Conservation (phyloP, 225 moss, liverwort and hornwort genomes). For the Straminergon stramineum region DNA sequence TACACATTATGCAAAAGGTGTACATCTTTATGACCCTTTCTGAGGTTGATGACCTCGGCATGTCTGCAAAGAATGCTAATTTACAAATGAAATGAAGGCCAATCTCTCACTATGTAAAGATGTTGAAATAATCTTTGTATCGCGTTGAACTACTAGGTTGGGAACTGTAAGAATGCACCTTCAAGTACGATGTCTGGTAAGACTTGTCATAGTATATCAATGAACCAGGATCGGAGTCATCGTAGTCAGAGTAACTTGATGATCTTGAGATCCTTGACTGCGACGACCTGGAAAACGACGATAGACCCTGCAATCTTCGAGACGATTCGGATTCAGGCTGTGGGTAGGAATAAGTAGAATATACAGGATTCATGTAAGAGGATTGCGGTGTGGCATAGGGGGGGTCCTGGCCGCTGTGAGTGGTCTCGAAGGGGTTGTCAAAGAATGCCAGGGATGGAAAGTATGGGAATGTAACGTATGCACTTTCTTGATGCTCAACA, state of each 20-base stretch:
- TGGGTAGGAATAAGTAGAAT: conserved; percentile 19
- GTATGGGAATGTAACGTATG: conserved; percentile 40
- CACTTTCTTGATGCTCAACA: conserved; percentile 13
- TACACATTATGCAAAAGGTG: background rate
- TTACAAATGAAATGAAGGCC: background rate
- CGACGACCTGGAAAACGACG: conserved; percentile 7
- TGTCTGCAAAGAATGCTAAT: background rate
- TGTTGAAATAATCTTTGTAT: conserved; percentile 33
- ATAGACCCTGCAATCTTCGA: background rate
- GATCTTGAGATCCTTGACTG: conserved; percentile 4
- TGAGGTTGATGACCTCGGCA: background rate
- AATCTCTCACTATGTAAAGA: conserved; percentile 10
- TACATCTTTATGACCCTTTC: background rate
- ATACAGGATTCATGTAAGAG: conserved; percentile 13
- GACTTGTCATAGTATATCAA: conserved; percentile 6
- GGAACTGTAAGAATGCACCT: background rate
- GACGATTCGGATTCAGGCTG: conserved; percentile 18
- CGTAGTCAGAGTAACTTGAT: background rate
- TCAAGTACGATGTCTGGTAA: background rate
- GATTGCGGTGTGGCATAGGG: background rate
- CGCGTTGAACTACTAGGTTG: background rate
- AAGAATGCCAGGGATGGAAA: conserved; percentile 26
- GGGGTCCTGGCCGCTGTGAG: background rate
- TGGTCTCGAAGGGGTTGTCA: conserved; percentile 26
- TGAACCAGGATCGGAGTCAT: background rate